Evolutionary conservation across 768 basidiomycete genomes (phyloP), one percentile per base, ranked within the genome.

Genomic region (Lentinula sp.): DNA sequence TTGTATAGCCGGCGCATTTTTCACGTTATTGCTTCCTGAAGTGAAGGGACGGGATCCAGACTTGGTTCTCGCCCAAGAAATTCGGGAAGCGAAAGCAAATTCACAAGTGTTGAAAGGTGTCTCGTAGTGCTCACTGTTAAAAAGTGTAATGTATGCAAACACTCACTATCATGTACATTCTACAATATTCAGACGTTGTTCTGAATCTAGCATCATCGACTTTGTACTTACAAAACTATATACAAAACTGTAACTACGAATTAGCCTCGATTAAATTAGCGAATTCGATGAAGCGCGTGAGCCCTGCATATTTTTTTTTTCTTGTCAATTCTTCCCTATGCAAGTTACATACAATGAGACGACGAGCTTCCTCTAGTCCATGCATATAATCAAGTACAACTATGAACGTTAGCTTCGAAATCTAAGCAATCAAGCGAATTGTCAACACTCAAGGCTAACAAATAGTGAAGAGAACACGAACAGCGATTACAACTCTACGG

Each of bases 1-100:
- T 64, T 85, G 80, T 57, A 69, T 88, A 52, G 76, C 74, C 0
- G 88, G 88, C 11, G 85, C 85, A 5, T 71, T 23, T 7, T 75
- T 72, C 63, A 79, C 79, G 4, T 68, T 80, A 6, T 74, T 83
- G 53, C 76, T 83, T 2, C 81, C 81, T 5, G 81, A 83, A 64
- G 78, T 79, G 11, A 73, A 73, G 53, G 78, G 74, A 43, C 79
- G 81, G 45, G 81, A 83, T 53, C 78, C 82, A 5, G 82, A 83
- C 62, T 68, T 75, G 31, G 57, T 83, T 11, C 71, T 76, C 37
- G 75, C 74, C 18, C 68, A 74, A 61, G 81, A 83, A 68, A 59
- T 73, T 18, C 49, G 62, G 5, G 64, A 64, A 49, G 63, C 46
- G 35, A 62, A 49, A 32, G 50, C 39, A 42, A 60, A 49, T 13